Conservation (phyloP, 1,139 yeast genomes). For the Candida tropicalis region DNA sequence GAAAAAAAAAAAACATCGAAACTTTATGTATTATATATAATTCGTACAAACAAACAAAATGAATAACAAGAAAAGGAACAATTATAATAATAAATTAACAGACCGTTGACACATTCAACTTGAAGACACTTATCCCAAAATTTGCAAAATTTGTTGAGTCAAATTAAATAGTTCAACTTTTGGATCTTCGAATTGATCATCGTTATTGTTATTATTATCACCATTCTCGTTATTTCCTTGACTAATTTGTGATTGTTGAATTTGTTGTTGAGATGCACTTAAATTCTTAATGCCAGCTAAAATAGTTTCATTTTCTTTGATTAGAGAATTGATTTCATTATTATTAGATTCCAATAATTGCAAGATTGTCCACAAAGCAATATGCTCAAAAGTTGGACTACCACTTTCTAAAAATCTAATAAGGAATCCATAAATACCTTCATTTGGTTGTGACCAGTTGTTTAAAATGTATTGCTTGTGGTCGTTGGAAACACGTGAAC, state of each 20-base stretch:
- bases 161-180: slow-evolving; percentile 72
- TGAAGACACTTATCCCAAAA: slow-evolving; percentile 33
- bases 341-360: slow-evolving; percentile 91
- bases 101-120: no score
- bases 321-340: slow-evolving; percentile 61
- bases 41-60: not conserved
- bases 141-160: slow-evolving; percentile 75
- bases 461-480: slow-evolving; percentile 75
- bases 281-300: slow-evolving; percentile 59
- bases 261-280: slow-evolving; percentile 43
- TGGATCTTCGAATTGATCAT: slow-evolving; percentile 59
- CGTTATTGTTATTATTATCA: slow-evolving; percentile 18
- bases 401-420: slow-evolving; percentile 78
- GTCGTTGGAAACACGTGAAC: slow-evolving; percentile 80
- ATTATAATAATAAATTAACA: no score
- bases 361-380: slow-evolving; percentile 95
- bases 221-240: slow-evolving; percentile 15
- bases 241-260: slow-evolving; percentile 29
- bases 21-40: not conserved
- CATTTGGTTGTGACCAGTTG: slow-evolving; percentile 79
- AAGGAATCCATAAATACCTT: slow-evolving; percentile 86
- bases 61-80: no score
- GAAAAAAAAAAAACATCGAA: not conserved
- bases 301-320: slow-evolving; percentile 62
- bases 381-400: slow-evolving; percentile 96